Evolutionary conservation across 352 stramenopile species (phyloP).

Genomic region (Phytophthora citrophthora): DNA sequence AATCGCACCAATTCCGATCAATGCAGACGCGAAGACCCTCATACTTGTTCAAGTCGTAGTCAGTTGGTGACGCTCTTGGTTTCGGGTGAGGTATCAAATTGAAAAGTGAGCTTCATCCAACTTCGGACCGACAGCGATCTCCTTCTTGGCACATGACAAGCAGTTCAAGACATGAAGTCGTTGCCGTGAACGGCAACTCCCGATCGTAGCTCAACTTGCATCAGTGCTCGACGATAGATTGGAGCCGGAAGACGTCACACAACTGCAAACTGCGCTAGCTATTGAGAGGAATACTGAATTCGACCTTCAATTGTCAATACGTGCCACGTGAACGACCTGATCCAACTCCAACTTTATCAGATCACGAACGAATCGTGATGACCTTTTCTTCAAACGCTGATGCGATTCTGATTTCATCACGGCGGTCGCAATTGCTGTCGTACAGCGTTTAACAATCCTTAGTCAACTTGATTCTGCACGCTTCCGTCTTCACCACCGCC

Average conservation of each 20-base stretch:
- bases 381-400: no score
- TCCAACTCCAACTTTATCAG: no score
- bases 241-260: not conserved
- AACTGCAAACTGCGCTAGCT: not conserved
- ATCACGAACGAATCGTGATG: no score
- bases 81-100: constrained; percentile 29
- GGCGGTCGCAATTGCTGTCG: no score
- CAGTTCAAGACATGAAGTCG: not conserved
- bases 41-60: constrained; percentile 23
- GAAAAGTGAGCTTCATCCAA: constrained; percentile 35
- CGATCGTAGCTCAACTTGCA: constrained; percentile 8
- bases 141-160: not conserved
- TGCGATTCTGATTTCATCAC: no score
- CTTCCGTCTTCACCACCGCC: constrained; percentile 33
- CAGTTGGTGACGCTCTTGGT: constrained; percentile 14
- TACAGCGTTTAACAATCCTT: constrained; percentile 8
- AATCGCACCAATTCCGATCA: constrained; percentile 29
- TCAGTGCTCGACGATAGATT: constrained; percentile 21
- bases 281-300: no score
- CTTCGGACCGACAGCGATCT: not conserved
- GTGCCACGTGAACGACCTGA: no score
- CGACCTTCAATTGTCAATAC: no score
- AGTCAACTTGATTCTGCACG: constrained; percentile 40
- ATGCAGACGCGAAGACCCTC: constrained; percentile 29
- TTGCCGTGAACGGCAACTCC: not conserved